These are phyloP conservation scores for Phaseolus coccineus DNA, from an alignment of 331 rosid genomes.

Conservation along the genomic window DNA sequence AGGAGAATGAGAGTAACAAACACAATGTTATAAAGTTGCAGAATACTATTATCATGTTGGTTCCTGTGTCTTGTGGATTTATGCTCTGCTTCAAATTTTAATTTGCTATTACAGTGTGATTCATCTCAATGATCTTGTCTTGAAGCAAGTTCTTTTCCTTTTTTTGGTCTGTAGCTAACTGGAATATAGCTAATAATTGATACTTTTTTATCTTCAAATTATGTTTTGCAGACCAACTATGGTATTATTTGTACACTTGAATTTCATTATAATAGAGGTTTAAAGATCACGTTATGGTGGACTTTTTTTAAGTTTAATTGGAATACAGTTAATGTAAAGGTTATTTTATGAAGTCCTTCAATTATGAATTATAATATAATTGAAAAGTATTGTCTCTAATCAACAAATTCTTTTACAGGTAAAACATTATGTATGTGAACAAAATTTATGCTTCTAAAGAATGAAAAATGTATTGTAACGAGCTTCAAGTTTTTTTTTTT, in stretches of 20 bases:
- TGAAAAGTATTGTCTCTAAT: not conserved
- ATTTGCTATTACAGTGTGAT: not conserved
- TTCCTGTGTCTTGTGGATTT: not conserved
- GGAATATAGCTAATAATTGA: not conserved
- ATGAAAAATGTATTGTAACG: too few species aligned
- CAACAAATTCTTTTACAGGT: not conserved
- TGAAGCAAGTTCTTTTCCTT: not conserved
- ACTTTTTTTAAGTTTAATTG: not conserved
- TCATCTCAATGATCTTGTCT: not conserved
- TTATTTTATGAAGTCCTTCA: not conserved
- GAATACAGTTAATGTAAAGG: not conserved
- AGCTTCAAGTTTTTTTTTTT: too few species aligned
- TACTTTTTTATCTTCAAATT: not conserved
- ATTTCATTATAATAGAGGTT: not conserved
- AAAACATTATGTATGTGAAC: too few species aligned
- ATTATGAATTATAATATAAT: not conserved
- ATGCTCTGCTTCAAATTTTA: not conserved
- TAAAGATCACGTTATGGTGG: not conserved
- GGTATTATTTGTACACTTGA: not conserved
- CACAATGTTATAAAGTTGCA: conserved; percentile 3
- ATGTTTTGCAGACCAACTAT: not conserved
- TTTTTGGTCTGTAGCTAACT: conserved; percentile 6
- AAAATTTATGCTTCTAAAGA: too few species aligned
- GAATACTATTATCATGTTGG: not conserved
- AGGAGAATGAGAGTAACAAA: not conserved